A percentile compares a stretch with the other conserved stretches of the same genome.
Evolutionary conservation across 2,329 filamentous ascomycete species (phyloP).

Genomic region (Monosporascus cannonballus): DNA sequence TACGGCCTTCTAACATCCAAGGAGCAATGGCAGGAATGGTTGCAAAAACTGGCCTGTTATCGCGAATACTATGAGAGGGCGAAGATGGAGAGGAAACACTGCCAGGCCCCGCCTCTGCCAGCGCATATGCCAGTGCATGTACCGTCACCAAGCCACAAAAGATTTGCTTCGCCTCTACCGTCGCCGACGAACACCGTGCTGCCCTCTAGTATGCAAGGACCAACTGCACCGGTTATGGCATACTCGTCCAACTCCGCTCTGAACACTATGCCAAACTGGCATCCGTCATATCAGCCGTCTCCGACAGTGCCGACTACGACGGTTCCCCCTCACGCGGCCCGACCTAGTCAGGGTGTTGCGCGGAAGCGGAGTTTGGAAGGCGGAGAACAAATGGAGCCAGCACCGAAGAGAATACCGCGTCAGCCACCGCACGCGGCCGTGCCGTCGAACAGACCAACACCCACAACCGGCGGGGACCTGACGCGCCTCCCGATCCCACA

Average conservation of each 20-base stretch:
- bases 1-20: conserved; percentile 87
- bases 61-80: conserved; percentile 76
- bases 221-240: conserved; percentile 30
- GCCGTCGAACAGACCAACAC: conserved; percentile 16
- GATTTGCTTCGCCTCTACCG: conserved; percentile 39
- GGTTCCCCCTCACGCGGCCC: conserved; percentile 43
- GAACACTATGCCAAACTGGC: conserved; percentile 28
- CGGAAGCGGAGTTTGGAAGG: conserved; percentile 48
- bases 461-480: conserved; percentile 19
- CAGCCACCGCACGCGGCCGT: conserved; percentile 20
- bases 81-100: conserved; percentile 32
- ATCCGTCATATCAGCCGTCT: conserved; percentile 30
- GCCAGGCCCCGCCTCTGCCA: conserved; percentile 21
- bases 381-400: conserved; percentile 44
- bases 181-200: conserved; percentile 38
- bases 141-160: conserved; percentile 33
- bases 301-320: conserved; percentile 29
- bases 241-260: conserved; percentile 35
- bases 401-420: conserved; percentile 43
- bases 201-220: conserved; percentile 25
- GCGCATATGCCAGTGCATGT: conserved; percentile 33
- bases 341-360: conserved; percentile 34
- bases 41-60: conserved; percentile 75
- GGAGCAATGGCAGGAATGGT: conserved; percentile 82
- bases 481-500: conserved; percentile 63